A percentile compares a stretch with the other conserved stretches of the same genome.
Conservation (phyloP, 345 rosid genomes). For the Erucastrum elatum region DNA sequence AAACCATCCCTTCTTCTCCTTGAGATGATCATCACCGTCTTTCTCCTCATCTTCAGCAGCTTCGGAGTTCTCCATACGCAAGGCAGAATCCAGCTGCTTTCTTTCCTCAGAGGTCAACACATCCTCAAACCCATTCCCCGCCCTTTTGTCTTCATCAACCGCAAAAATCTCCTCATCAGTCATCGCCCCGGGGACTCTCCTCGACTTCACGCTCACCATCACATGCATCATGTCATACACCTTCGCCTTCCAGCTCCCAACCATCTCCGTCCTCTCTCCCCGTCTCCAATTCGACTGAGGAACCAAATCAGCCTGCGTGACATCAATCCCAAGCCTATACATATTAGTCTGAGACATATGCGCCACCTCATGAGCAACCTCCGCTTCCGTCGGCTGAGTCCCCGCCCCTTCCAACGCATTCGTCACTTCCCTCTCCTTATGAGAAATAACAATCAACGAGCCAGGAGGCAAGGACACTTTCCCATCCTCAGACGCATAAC, state of each 20-base stretch:
- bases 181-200: slow-evolving; percentile 91
- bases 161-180: slow-evolving; percentile 96
- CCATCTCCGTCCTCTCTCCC: slow-evolving; percentile 90
- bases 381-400: slow-evolving; percentile 85
- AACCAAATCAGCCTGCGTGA: slow-evolving; percentile 89
- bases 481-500: slow-evolving; percentile 74
- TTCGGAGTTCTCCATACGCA: slow-evolving; percentile 62
- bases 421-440: slow-evolving; percentile 91
- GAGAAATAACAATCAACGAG: slow-evolving; percentile 86
- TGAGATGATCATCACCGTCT: slow-evolving; percentile 38
- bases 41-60: slow-evolving; percentile 65
- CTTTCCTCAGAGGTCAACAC: slow-evolving; percentile 85
- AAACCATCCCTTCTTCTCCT: slow-evolving; percentile 94
- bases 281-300: slow-evolving; percentile 97
- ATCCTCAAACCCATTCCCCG: slow-evolving; percentile 63
- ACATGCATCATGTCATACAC: slow-evolving; percentile 97
- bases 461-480: slow-evolving; percentile 66
- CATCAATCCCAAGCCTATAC: slow-evolving; percentile 98
- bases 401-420: slow-evolving; percentile 99
- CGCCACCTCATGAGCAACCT: slow-evolving; percentile 59
- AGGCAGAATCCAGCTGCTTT: slow-evolving; percentile 76
- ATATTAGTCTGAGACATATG: slow-evolving; percentile 69
- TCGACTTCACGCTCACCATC: slow-evolving; percentile 94
- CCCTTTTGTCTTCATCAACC: slow-evolving; percentile 71
- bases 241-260: slow-evolving; percentile 95